Evolutionary conservation across 2,329 filamentous ascomycete genomes (phyloP).

Genomic region (Neofusicoccum sp.): DNA sequence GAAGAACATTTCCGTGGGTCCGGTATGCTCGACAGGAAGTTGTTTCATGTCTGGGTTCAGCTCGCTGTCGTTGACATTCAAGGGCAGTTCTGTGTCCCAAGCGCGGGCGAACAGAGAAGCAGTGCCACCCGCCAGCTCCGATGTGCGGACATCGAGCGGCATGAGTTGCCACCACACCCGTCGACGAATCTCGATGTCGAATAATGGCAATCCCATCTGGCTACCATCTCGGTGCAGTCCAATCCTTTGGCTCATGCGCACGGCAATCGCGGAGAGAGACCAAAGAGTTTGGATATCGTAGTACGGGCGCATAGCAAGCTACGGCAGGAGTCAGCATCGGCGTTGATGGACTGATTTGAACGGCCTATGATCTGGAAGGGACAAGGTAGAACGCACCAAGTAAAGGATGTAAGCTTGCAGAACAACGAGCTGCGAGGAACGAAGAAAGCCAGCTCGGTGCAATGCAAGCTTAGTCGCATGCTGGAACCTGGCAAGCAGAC

Average conservation of each 20-base stretch:
- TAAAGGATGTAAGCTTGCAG: constrained; percentile 68
- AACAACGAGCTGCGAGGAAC: constrained; percentile 62
- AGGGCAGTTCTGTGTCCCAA: constrained; percentile 50
- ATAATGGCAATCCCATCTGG: constrained; percentile 53
- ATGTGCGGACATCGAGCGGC: constrained; percentile 57
- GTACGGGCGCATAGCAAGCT: constrained; percentile 44
- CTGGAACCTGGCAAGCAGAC: constrained; percentile 55
- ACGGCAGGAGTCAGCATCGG: constrained; percentile 13
- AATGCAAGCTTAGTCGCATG: constrained; percentile 63
- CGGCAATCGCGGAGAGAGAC: constrained; percentile 61
- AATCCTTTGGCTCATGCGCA: constrained; percentile 60
- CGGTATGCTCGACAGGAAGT: constrained; percentile 40
- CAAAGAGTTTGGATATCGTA: constrained; percentile 57
- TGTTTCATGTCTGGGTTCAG: constrained; percentile 45
- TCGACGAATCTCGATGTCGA: constrained; percentile 59
- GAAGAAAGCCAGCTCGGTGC: constrained; percentile 65
- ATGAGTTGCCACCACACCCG: constrained; percentile 64
- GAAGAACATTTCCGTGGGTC: constrained; percentile 52
- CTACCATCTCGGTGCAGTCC: constrained; percentile 61
- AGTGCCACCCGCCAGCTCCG: constrained; percentile 54
- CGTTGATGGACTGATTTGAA: background rate
- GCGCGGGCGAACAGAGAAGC: constrained; percentile 35
- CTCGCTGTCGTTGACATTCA: constrained; percentile 55
- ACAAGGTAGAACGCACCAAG: constrained; percentile 49
- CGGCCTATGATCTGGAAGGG: no score